Evolutionary conservation across 2,329 filamentous ascomycete genomes (phyloP), one percentile per base, ranked within the genome.

Genomic region (Capronia americana): DNA sequence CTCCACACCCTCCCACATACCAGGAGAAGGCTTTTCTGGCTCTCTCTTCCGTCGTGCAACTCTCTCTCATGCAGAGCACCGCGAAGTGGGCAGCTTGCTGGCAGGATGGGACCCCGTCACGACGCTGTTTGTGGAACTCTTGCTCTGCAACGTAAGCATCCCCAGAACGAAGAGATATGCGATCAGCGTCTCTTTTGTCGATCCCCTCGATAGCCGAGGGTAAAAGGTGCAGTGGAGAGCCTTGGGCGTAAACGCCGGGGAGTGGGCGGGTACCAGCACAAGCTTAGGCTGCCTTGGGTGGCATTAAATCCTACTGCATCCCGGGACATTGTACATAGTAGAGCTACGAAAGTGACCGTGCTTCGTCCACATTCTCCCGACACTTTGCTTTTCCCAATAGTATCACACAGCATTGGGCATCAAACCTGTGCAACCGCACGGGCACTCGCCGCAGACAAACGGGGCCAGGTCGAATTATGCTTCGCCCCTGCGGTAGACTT

Each of bases 121-220:
- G 17, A 44, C 6, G 38, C 38, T 44, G 38, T n/a, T n/a, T n/a
- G 38, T 44, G 14, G 38, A 44, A 44, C 20, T 6, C 14, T 44
- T 3, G 38, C 17, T 44, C 7, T 44, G 38, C 38, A n/a, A n/a
- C 38, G 14, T 5, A n/a, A 20, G 38, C 14, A 6, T 41, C 14
- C 38, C 38, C 17, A 41, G 38, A 41, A 41, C 17, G 17, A 4
- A 41, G n/a, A 6, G 38, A 17, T 17, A n/a, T 44, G 7, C 6
- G 38, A 44, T 44, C 48, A 28, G 11, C 48, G 20, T 53, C 23
- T 53, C 23, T 28, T 10, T 17, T 17, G 48, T 53, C 48, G 26
- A 48, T 41, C 32, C 28, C 51, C 48, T 50, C 44, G n/a, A 44
- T 51, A 57, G 44, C 46, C 41, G 46, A 53, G 57, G 46, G 30